Base-by-base conservation (phyloP, 495 filamentous ascomycete genomes). In the Cenococcum geophilum region DNA sequence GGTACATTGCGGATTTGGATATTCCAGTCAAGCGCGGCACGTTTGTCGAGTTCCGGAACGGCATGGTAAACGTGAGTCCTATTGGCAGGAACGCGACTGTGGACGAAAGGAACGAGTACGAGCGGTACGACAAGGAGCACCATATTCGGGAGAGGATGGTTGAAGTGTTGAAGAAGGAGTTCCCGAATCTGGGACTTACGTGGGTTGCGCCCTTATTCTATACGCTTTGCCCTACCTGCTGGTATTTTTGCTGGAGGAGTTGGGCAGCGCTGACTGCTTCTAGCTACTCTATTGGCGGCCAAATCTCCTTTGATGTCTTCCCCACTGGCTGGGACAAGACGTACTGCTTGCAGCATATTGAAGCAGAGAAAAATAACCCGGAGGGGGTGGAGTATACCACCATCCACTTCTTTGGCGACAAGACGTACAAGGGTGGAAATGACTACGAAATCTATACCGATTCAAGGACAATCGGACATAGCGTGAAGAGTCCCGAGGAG, bases 261-360 rank as follows among this genome's bases (percentile, higher is more conserved):
- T 32, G 27, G 14, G 16, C 49, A 0, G 63, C 59, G 51, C 16
- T 23, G 23, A 45, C 49, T 36, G 60, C 60, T 63, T 34, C 64
- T 59, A 92, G 89, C 27, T 96, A 85, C 78, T 92, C 89, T 49
- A 91, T 98, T 68, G 93, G 93, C 65, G 93, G 93, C 43, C 89
- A 97, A 69, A 95, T 98, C 71, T 96, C 89, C 59, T 98, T 98
- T 77, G 93, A 98, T 71, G 90, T 97, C 62, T 98, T 98, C 80
- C 93, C 93, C 55, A 84, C 76, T 1, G 93, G 93, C 66, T 98
- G 93, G 93, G 92, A 98, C 76, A 98, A 97, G 82, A 95, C 88
- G n/a, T 98, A 92, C 79, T 96, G 92, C 75, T 77, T 98, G 65
- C 80, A 82, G 68, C 91, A 97, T 73, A 72, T 98, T 34, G 88